A percentile compares a stretch with the other conserved stretches of the same genome.
These are phyloP conservation scores for Blastobotrys apis DNA, from an alignment of 1,139 yeast genomes.

Conservation along the genomic window DNA sequence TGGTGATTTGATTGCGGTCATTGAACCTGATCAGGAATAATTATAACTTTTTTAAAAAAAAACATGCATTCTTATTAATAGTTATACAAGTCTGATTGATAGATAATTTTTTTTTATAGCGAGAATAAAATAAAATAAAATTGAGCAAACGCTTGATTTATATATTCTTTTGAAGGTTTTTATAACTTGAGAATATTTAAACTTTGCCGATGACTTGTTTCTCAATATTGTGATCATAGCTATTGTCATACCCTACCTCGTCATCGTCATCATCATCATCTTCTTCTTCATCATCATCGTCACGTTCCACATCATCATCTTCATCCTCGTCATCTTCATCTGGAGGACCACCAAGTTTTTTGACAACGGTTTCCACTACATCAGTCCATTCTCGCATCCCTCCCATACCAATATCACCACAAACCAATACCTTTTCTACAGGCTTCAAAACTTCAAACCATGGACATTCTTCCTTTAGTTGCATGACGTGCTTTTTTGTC, in stretches of 20 bases:
- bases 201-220: too few species aligned
- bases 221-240: too few species aligned
- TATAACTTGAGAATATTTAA: too few species aligned
- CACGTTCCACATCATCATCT: constrained; percentile 5
- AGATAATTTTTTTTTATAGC: too few species aligned
- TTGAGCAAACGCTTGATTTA: too few species aligned
- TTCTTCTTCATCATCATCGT: constrained; percentile 10
- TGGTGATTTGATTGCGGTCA: constrained; percentile 86
- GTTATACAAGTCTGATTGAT: too few species aligned
- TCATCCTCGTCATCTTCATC: constrained; percentile 21
- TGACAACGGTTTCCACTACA: constrained; percentile 72
- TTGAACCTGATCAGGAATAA: constrained; percentile 8
- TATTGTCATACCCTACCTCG: background rate
- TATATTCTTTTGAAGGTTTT: too few species aligned
- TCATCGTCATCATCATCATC: constrained; percentile 9
- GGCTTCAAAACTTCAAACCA: constrained; percentile 84
- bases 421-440: constrained; percentile 85
- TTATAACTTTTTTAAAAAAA: too few species aligned
- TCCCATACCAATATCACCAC: constrained; percentile 97
- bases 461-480: constrained; percentile 57
- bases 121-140: too few species aligned
- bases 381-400: constrained; percentile 99
- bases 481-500: constrained; percentile 72
- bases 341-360: constrained; percentile 37
- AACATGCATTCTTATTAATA: too few species aligned